Evolutionary conservation across 148 eudicot species (phyloP).

Genomic region (Vaccinium darrowii): DNA sequence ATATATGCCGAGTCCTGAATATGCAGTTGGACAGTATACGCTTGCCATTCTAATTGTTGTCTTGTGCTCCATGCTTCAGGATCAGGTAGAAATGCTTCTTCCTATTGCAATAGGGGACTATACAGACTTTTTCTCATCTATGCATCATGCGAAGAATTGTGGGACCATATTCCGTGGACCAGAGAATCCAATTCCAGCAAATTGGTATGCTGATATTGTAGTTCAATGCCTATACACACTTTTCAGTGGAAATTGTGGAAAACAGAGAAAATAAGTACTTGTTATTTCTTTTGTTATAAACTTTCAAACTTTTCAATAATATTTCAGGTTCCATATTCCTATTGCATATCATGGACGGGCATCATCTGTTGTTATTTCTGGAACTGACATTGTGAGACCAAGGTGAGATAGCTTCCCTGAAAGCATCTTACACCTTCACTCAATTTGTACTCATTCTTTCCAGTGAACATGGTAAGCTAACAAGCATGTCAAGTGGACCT

Average conservation of each 20-base stretch:
- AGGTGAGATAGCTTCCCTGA: conserved; percentile 39
- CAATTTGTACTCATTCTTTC: not conserved
- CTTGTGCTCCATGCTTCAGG: conserved; percentile 32
- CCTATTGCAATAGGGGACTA: conserved; percentile 86
- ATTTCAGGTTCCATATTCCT: conserved; percentile 82
- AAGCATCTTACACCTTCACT: not conserved
- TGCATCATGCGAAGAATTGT: conserved; percentile 87
- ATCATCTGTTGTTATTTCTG: conserved; percentile 87
- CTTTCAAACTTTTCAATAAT: conserved; percentile 8
- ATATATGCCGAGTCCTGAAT: not conserved
- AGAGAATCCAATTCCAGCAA: conserved; percentile 63
- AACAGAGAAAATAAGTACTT: not conserved
- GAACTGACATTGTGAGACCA: conserved; percentile 87
- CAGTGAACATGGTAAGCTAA: not conserved
- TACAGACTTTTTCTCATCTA: conserved; percentile 88
- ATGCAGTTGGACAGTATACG: not conserved
- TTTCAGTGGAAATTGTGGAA: not conserved
- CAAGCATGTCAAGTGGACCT: not conserved
- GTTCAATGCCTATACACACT: not conserved
- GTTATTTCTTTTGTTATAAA: not conserved
- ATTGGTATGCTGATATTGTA: conserved; percentile 48
- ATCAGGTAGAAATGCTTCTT: conserved; percentile 79
- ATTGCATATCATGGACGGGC: conserved; percentile 99
- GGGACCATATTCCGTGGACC: conserved; percentile 86
- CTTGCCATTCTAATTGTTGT: conserved; percentile 5